Evolutionary conservation across 163 green algal genomes (phyloP).

Genomic region (Scenedesmus sp.): DNA sequence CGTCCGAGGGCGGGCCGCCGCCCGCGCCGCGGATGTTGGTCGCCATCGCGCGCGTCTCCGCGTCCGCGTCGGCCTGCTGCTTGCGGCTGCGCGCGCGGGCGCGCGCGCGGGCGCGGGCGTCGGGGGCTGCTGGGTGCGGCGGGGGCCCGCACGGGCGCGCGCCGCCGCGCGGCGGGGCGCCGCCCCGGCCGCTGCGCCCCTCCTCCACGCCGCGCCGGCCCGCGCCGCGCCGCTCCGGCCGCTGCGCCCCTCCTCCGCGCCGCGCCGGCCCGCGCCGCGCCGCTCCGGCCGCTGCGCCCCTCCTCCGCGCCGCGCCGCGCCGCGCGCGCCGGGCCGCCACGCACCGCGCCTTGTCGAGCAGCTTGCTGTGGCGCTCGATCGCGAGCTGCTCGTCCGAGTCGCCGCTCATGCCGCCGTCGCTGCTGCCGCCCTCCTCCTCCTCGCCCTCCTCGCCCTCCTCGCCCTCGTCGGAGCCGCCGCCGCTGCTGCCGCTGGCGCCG

Average conservation of each 20-base stretch:
- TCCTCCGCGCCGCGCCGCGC: too few relatives aligned
- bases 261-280: too few relatives aligned
- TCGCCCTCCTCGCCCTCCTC: slow-evolving; percentile 31
- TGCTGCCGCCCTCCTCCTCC: slow-evolving; percentile 51
- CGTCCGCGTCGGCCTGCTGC: slow-evolving; percentile 54
- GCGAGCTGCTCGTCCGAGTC: slow-evolving; percentile 54
- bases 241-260: too few relatives aligned
- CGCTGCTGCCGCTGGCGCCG: background rate
- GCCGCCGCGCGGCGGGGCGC: too few relatives aligned
- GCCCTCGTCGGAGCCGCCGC: slow-evolving; percentile 4
- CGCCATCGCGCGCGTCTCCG: slow-evolving; percentile 57
- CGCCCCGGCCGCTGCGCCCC: too few relatives aligned
- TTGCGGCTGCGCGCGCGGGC: slow-evolving; percentile 41
- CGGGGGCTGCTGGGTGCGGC: background rate
- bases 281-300: too few relatives aligned
- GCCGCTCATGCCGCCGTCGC: slow-evolving; percentile 42
- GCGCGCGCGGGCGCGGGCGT: background rate
- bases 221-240: too few relatives aligned
- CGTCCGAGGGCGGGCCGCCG: background rate
- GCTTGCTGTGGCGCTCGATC: slow-evolving; percentile 45
- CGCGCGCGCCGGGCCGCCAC: too few relatives aligned
- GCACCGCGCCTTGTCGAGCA: slow-evolving; percentile 37
- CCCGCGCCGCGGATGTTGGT: slow-evolving; percentile 66
- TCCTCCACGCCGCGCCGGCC: too few relatives aligned
- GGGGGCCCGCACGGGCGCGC: background rate